Percentiles rank a stretch among this genome's conserved stretches.
phyloP scores from a whole-genome alignment of 2,329 filamentous ascomycete species.

The Trichoderma sp. region DNA sequence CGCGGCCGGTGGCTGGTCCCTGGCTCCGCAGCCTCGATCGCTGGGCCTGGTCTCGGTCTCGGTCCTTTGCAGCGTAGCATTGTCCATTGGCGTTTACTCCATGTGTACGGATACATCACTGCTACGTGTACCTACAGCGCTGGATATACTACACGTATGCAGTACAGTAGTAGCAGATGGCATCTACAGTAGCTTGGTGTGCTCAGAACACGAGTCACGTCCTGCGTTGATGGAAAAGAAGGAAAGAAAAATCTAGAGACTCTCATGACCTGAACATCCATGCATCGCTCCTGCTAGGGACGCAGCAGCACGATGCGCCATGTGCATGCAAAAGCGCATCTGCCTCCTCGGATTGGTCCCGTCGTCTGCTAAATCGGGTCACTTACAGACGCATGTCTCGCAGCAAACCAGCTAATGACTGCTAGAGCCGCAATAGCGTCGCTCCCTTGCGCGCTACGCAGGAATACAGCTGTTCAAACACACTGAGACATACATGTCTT shows the following conservation, averaged over 20 bases:
- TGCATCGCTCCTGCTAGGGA: neutral
- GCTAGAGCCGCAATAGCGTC: constrained; percentile 12
- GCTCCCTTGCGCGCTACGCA: neutral
- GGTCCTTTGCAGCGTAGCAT: neutral
- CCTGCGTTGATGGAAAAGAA: neutral
- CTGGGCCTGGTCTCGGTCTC: neutral
- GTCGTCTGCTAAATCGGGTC: constrained; percentile 18
- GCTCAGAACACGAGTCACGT: neutral
- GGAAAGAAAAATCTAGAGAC: neutral
- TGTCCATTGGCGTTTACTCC: neutral
- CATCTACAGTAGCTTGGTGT: neutral
- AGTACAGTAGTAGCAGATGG: neutral
- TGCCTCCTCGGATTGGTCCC: constrained; percentile 7
- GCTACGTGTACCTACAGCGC: neutral
- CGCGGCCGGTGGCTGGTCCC: constrained; percentile 1
- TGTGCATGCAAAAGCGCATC: constrained; percentile 3
- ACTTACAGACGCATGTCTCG: constrained; percentile 27
- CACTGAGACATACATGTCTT: neutral
- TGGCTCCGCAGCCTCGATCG: neutral
- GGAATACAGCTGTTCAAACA: constrained; percentile 1
- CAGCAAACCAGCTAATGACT: constrained; percentile 15
- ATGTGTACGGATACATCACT: neutral
- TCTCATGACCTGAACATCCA: constrained; percentile 14
- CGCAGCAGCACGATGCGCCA: neutral
- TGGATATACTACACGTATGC: neutral